phyloP scores from a whole-genome alignment of 2,329 filamentous ascomycete species.

The Celoporthe dispersa region DNA sequence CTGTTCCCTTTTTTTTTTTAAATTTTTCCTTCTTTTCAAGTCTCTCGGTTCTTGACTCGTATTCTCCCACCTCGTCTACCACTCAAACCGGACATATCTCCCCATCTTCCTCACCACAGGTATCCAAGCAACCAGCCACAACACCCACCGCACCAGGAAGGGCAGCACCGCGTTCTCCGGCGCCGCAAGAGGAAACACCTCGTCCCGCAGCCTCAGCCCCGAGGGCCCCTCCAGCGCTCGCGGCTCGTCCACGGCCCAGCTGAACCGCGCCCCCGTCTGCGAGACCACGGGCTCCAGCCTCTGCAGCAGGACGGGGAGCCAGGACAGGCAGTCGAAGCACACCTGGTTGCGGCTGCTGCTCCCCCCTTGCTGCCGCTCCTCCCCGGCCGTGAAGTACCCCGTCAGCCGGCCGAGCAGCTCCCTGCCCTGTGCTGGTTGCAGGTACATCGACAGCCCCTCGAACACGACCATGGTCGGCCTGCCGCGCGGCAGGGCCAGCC shows the following conservation, averaged over 20 bases:
- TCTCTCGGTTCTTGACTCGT: no score
- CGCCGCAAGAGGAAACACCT: slow-evolving; percentile 5
- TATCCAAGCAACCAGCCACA: slow-evolving; percentile 20
- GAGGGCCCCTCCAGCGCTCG: slow-evolving; percentile 18
- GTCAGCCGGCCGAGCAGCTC: slow-evolving; percentile 21
- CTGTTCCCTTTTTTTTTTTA: no score
- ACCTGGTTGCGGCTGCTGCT: slow-evolving; percentile 22
- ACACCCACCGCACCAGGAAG: background rate
- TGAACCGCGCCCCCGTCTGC: slow-evolving; percentile 20
- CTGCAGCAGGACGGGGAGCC: slow-evolving; percentile 10
- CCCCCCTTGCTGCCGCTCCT: no score
- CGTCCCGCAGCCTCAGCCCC: slow-evolving; percentile 8
- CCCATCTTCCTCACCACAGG: slow-evolving; percentile 11
- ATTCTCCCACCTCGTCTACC: no score
- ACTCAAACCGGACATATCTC: slow-evolving; percentile 22
- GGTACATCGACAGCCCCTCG: slow-evolving; percentile 29
- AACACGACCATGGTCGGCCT: slow-evolving; percentile 25
- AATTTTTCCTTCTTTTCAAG: no score
- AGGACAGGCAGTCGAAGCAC: slow-evolving; percentile 26
- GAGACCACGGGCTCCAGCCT: slow-evolving; percentile 19
- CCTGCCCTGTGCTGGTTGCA: slow-evolving; percentile 21
- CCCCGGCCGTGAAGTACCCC: slow-evolving; percentile 11
- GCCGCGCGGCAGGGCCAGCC: slow-evolving; percentile 12
- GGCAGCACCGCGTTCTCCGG: slow-evolving; percentile 14
- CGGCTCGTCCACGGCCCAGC: slow-evolving; percentile 23